A percentile compares a stretch with the other conserved stretches of the same genome.
Conservation (phyloP, 2,329 filamentous ascomycete species). For the Pyricularia pennisetigena region DNA sequence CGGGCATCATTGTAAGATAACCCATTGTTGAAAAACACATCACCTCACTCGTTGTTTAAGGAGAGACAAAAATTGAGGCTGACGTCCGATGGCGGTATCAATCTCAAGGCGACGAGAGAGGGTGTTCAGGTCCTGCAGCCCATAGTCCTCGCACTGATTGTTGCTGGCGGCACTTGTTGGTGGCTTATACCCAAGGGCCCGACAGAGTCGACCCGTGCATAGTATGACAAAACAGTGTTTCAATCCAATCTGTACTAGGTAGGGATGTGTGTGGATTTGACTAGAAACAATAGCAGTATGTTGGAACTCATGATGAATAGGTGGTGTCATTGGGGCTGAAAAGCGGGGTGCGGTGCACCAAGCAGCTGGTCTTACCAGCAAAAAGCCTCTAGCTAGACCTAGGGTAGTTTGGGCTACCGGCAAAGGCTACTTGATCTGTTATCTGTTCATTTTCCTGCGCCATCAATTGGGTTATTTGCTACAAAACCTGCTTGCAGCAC, state of each 20-base stretch:
- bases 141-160: slow-evolving; percentile 41
- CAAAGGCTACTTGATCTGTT: neutral
- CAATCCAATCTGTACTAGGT: no score
- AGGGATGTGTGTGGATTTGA: no score
- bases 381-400: neutral
- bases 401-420: no score
- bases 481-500: neutral
- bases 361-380: neutral
- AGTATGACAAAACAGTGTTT: neutral
- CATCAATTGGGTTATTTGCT: neutral
- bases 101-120: slow-evolving; percentile 50
- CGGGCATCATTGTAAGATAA: neutral
- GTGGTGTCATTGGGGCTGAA: neutral
- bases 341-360: neutral
- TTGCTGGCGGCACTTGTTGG: slow-evolving; percentile 34
- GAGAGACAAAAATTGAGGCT: neutral
- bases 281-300: neutral
- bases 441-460: neutral
- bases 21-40: no score
- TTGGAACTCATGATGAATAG: neutral
- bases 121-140: slow-evolving; percentile 48
- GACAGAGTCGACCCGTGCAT: neutral
- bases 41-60: no score
- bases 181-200: neutral
- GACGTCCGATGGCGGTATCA: neutral